Conservation (phyloP, 176 grass and related monocot genomes). For the Zoysia japonica region DNA sequence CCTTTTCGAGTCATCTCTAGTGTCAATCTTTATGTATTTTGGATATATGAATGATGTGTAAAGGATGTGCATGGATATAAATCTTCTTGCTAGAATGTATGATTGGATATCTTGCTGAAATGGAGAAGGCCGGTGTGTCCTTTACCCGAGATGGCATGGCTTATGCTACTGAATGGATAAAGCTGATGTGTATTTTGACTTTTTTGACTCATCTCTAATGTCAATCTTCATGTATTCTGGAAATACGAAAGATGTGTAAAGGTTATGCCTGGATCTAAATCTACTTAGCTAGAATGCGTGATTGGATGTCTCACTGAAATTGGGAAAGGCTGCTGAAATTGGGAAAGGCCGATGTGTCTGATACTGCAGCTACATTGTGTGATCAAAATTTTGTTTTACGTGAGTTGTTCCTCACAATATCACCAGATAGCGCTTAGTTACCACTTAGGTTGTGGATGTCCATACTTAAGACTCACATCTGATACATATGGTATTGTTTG, state of each 20-base stretch:
- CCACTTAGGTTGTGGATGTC: background rate
- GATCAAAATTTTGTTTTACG: background rate
- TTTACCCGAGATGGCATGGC: too few species aligned
- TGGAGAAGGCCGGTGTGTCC: background rate
- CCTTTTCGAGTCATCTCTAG: constrained; percentile 4
- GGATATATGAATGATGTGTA: constrained; percentile 3
- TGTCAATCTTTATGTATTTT: background rate
- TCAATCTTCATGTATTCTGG: background rate
- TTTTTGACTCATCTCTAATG: constrained; percentile 7
- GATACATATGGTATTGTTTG: background rate
- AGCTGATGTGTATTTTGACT: constrained; percentile 16
- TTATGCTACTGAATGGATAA: constrained; percentile 5
- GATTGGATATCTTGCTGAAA: background rate
- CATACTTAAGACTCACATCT: background rate
- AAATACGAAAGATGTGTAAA: constrained; percentile 1
- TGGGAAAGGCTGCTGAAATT: background rate
- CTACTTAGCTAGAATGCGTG: background rate
- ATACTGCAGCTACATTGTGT: background rate
- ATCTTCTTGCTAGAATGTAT: background rate
- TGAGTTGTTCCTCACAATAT: background rate
- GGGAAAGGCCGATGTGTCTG: background rate
- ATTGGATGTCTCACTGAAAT: background rate
- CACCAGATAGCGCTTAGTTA: background rate
- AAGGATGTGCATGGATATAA: background rate
- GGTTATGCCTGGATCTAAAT: background rate